These are phyloP conservation scores for Dioszegia hungarica DNA, from an alignment of 768 basidiomycete genomes.

Conservation along the genomic window DNA sequence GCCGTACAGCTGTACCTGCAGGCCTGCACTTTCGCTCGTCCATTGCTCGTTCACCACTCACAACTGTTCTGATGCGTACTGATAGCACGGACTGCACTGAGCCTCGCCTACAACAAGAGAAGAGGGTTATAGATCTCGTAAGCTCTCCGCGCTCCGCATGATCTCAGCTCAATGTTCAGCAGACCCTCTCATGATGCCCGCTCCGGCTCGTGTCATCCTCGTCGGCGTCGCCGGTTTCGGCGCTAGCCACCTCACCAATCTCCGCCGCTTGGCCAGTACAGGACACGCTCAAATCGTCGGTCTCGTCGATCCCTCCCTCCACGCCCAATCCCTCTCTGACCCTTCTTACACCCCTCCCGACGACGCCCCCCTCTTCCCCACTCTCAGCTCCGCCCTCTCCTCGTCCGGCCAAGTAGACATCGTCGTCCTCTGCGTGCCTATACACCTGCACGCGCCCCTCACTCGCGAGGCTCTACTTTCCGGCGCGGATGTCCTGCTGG, in stretches of 20 bases:
- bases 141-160: too few species aligned
- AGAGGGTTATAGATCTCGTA: too few species aligned
- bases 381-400: background rate
- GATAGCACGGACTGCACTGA: too few species aligned
- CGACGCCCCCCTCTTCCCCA: constrained; percentile 9
- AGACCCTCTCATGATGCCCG: background rate
- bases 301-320: constrained; percentile 7
- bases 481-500: constrained; percentile 8
- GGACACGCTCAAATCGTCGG: constrained; percentile 1
- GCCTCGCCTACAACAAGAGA: too few species aligned
- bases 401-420: background rate
- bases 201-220: background rate
- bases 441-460: constrained; percentile 10
- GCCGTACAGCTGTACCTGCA: too few species aligned
- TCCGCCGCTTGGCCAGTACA: background rate
- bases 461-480: constrained; percentile 1
- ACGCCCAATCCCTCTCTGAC: background rate
- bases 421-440: constrained; percentile 8
- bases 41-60: too few species aligned
- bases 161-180: too few species aligned
- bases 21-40: too few species aligned
- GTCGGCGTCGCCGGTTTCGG: constrained; percentile 13
- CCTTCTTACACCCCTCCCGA: background rate
- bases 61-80: too few species aligned
- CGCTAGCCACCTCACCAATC: constrained; percentile 3